Base-by-base conservation (phyloP, 768 basidiomycete species). In the Tylopilus felleus region DNA sequence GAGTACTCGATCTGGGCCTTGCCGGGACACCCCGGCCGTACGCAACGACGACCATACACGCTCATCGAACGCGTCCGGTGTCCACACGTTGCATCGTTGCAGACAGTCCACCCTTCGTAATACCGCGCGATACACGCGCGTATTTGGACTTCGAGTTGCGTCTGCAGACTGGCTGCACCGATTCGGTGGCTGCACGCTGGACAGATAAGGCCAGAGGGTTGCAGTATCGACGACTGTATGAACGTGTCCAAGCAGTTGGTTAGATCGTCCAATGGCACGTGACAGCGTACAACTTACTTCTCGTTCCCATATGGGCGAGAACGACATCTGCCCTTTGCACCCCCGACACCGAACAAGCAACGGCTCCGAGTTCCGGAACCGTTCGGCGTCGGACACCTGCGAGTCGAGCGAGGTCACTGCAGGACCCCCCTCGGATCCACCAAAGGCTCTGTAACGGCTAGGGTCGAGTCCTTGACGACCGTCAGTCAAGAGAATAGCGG, bases 51-150 rank as follows among this genome's bases (percentile, higher is more conserved):
- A 7, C 93, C 94, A 68, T 93, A 95, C 1, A 98, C 92, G 33
- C 89, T 78, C 91, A 98, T 96, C 80, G 86, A 90, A 19, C 97
- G 78, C n/a, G 96, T 94, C 35, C 90, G 80, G 55, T 84, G 78
- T 9, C 82, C 82, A 65, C 97, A 99, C 0, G 86, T 87, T 21
- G 82, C 75, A 57, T 98, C 97, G 61, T 93, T 81, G 71, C 97
- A 99, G 6, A 88, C 73, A 1, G 82, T 86, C 90, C 90, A 95
- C 1, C 85, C 85, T 63, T 97, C 84, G 65, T 99, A 98, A 70
- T 95, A 98, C 61, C 77, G 80, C 8, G 76, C 73, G 46, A 99
- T 87, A 57, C 81, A 82, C 2, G 79, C 71, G 1, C 95, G 84
- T 47, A 98, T 88, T 61, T 95, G 92, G 1, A 80, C 73, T 65